Evolutionary conservation across 495 filamentous ascomycete species (phyloP).

Genomic region (Penicillium lagena): DNA sequence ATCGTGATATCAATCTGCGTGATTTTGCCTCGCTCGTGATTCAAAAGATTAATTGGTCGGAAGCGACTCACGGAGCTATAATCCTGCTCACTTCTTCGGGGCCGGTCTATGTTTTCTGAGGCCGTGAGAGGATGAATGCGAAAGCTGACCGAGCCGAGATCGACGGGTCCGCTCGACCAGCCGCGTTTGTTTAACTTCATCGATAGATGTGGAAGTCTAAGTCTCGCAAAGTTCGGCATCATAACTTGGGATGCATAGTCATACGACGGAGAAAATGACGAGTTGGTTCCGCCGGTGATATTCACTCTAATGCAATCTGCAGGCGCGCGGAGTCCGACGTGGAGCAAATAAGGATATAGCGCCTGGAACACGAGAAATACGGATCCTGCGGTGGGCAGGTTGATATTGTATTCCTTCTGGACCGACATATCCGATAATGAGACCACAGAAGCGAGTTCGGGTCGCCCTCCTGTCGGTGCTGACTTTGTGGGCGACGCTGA

Average conservation of each 20-base stretch:
- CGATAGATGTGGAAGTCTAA: constrained; percentile 54
- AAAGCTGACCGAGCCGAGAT: constrained; percentile 54
- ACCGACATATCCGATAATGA: constrained; percentile 5
- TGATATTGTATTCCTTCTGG: constrained; percentile 25
- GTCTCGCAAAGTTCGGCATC: constrained; percentile 56
- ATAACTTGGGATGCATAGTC: constrained; percentile 77
- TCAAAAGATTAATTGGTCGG: constrained; percentile 23
- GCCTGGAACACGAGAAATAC: constrained; percentile 76
- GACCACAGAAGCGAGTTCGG: background rate
- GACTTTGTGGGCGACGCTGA: background rate
- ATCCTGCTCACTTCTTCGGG: background rate
- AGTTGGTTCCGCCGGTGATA: constrained; percentile 75
- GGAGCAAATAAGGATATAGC: constrained; percentile 69
- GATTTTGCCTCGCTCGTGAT: constrained; percentile 37
- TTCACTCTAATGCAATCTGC: constrained; percentile 44
- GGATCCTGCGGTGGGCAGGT: constrained; percentile 27
- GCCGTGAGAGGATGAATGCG: constrained; percentile 44
- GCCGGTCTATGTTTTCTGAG: background rate
- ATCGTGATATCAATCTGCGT: constrained; percentile 57
- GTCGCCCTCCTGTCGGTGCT: too few species aligned
- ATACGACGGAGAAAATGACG: constrained; percentile 61
- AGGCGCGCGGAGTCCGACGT: constrained; percentile 31
- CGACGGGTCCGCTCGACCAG: constrained; percentile 57
- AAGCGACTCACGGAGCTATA: constrained; percentile 21
- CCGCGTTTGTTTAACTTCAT: constrained; percentile 52